phyloP scores from a whole-genome alignment of 192 early-diverging fungal species.

The Coemansia sp. region DNA sequence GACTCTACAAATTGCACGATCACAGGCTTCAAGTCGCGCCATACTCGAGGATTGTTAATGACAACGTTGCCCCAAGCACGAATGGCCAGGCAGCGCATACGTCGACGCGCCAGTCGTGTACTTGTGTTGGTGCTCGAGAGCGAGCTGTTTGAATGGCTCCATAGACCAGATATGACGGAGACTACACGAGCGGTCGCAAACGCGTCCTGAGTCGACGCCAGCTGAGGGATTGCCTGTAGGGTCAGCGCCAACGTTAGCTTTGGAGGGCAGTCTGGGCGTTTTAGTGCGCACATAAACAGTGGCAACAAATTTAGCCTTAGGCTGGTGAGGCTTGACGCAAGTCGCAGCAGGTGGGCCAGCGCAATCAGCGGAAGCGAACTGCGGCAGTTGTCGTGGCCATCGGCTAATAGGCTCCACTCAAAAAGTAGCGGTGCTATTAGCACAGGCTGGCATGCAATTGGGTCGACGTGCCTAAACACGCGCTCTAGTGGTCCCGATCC shows the following conservation, averaged over 20 bases:
- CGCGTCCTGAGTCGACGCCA: slow-evolving; percentile 25
- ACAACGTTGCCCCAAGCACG: slow-evolving; percentile 33
- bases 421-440: slow-evolving; percentile 32
- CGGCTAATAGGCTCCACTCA: slow-evolving; percentile 5
- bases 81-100: slow-evolving; percentile 29
- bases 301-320: slow-evolving; percentile 25
- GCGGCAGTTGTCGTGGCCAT: background rate
- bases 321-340: background rate
- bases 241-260: slow-evolving; percentile 19
- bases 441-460: slow-evolving; percentile 11
- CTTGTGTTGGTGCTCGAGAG: background rate
- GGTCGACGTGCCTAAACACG: background rate
- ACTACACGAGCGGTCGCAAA: slow-evolving; percentile 34
- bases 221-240: slow-evolving; percentile 17
- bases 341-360: slow-evolving; percentile 11
- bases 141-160: slow-evolving; percentile 7
- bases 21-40: slow-evolving; percentile 33
- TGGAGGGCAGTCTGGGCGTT: slow-evolving; percentile 8
- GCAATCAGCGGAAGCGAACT: background rate
- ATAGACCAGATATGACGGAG: slow-evolving; percentile 19
- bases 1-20: slow-evolving; percentile 31
- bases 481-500: background rate
- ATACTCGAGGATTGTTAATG: slow-evolving; percentile 29
- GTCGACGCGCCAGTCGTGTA: background rate
- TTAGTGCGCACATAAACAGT: slow-evolving; percentile 23